Conservation (phyloP, 1,139 yeast species). For the Debaryomycetaceae sp. region DNA sequence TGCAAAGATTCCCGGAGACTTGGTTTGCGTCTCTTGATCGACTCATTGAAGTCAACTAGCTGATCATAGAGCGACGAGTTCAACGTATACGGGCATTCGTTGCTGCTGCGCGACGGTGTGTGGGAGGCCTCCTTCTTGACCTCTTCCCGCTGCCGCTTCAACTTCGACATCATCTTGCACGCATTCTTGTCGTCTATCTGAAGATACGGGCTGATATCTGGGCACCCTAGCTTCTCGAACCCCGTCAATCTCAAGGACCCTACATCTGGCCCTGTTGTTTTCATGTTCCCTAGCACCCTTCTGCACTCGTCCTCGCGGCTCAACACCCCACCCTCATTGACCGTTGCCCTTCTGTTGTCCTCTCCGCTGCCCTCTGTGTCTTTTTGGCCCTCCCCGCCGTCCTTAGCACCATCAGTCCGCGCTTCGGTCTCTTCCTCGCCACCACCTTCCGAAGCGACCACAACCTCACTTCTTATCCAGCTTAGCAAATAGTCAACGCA, state of each 20-base stretch:
- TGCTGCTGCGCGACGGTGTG: not conserved
- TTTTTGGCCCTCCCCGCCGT: not conserved
- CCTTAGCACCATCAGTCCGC: not conserved
- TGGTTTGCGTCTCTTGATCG: not conserved
- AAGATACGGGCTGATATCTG: not conserved
- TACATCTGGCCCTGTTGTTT: not conserved
- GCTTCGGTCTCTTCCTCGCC: not conserved
- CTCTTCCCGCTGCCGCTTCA: not conserved
- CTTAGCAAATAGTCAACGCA: not conserved
- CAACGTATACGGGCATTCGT: not conserved
- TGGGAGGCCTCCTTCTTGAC: not conserved
- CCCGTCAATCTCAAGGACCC: not conserved
- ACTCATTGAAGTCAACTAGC: not conserved
- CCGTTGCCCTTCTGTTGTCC: not conserved
- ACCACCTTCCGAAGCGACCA: not conserved
- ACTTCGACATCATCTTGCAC: not conserved
- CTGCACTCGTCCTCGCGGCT: not conserved
- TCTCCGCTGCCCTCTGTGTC: not conserved
- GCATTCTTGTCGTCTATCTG: not conserved
- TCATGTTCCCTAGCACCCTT: not conserved
- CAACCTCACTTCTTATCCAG: not conserved
- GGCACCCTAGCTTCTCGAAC: not conserved
- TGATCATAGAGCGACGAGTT: not conserved
- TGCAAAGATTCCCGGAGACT: no score
- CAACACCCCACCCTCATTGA: not conserved